Evolutionary conservation across 129 eudicot genomes (phyloP).

Genomic region (Lactuca sativa): DNA sequence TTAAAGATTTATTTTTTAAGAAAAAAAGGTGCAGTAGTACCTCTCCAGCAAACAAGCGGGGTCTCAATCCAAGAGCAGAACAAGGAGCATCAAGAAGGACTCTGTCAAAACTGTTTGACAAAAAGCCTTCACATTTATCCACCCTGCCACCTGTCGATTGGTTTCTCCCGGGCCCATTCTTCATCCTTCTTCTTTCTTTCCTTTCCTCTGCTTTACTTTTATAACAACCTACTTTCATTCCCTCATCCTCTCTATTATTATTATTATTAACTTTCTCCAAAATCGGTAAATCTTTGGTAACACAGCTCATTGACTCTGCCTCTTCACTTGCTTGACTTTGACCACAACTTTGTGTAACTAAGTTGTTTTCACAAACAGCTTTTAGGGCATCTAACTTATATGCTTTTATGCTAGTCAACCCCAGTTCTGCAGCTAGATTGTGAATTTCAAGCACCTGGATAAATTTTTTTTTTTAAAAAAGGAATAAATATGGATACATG

Average conservation of each 20-base stretch:
- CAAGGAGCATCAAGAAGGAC: slow-evolving; percentile 99
- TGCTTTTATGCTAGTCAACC: slow-evolving; percentile 66
- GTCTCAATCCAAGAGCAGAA: slow-evolving; percentile 96
- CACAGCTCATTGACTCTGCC: slow-evolving; percentile 20
- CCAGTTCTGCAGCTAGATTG: slow-evolving; percentile 77
- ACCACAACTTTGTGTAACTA: slow-evolving; percentile 18
- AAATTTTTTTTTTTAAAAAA: background rate
- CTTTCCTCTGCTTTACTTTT: slow-evolving; percentile 46
- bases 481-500: background rate
- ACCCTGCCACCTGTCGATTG: slow-evolving; percentile 58
- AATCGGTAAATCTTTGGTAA: slow-evolving; percentile 13
- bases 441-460: slow-evolving; percentile 72
- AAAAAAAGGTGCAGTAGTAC: no score
- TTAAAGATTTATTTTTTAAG: no score
- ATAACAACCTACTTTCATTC: slow-evolving; percentile 33
- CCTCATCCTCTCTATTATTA: slow-evolving; percentile 33
- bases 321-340: slow-evolving; percentile 34
- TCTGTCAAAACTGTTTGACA: slow-evolving; percentile 92
- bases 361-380: slow-evolving; percentile 49
- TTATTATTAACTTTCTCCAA: slow-evolving; percentile 21
- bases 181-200: slow-evolving; percentile 49
- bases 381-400: slow-evolving; percentile 90
- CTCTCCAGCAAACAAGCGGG: slow-evolving; percentile 89
- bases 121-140: slow-evolving; percentile 72
- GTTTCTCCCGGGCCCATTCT: slow-evolving; percentile 81